A percentile compares a stretch with the other conserved stretches of the same genome.
phyloP scores from a whole-genome alignment of 495 filamentous ascomycete species.

The Podospora anserina region DNA sequence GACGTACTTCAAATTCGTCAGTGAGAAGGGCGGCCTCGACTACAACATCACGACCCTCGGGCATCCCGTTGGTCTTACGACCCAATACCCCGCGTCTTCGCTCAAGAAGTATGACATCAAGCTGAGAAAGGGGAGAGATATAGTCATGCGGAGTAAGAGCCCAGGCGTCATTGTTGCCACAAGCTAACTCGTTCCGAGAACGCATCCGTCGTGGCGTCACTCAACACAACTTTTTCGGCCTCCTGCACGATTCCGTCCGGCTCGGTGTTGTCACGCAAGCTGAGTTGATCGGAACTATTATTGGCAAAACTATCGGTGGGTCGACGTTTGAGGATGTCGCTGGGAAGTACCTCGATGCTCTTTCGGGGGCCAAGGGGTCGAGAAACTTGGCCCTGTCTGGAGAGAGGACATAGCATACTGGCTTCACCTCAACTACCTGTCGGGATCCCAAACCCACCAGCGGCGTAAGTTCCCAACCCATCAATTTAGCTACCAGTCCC shows the following conservation, averaged over 20 bases:
- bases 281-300: slow-evolving; percentile 37
- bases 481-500: too few relatives aligned
- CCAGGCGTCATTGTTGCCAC: neutral
- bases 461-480: too few relatives aligned
- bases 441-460: too few relatives aligned
- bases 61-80: slow-evolving; percentile 34
- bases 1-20: slow-evolving; percentile 34
- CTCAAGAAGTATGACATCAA: slow-evolving; percentile 38
- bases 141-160: slow-evolving; percentile 33
- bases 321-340: slow-evolving; percentile 32
- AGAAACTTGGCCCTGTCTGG: slow-evolving; percentile 28
- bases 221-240: slow-evolving; percentile 31
- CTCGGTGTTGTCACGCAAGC: slow-evolving; percentile 34
- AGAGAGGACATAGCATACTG: slow-evolving; percentile 14
- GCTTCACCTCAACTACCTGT: too few relatives aligned
- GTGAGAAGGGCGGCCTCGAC: slow-evolving; percentile 27
- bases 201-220: slow-evolving; percentile 34
- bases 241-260: slow-evolving; percentile 34
- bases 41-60: slow-evolving; percentile 39
- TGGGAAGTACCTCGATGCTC: slow-evolving; percentile 32
- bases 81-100: slow-evolving; percentile 31
- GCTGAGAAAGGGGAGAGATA: slow-evolving; percentile 34
- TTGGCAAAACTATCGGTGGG: slow-evolving; percentile 32
- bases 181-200: slow-evolving; percentile 15
- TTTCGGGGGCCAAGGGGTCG: slow-evolving; percentile 23